phyloP scores from a whole-genome alignment of 768 basidiomycete genomes.

The Lactifluus volemus region DNA sequence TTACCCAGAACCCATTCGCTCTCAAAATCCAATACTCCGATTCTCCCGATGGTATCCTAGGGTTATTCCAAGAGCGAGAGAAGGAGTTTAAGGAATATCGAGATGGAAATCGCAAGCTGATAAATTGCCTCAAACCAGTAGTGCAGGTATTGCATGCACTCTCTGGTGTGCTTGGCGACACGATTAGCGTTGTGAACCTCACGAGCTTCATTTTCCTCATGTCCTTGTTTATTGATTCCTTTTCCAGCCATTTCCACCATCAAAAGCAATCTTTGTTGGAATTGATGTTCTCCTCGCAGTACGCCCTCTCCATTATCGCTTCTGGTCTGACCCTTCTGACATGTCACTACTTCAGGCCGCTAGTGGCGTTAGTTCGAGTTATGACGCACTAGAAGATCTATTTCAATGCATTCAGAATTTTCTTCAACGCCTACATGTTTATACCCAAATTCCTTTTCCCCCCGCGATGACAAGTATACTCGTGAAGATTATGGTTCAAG shows the following conservation, averaged over 20 bases:
- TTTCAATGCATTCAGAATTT: no score
- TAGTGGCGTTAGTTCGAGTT: no score
- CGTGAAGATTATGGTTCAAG: background rate
- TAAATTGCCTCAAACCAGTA: background rate
- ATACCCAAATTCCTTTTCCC: background rate
- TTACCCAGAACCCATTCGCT: background rate
- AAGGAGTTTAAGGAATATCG: slow-evolving; percentile 6
- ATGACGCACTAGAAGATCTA: no score
- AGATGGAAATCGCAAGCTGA: slow-evolving; percentile 1
- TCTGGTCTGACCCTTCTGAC: no score
- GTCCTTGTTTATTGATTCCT: background rate
- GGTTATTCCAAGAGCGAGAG: background rate
- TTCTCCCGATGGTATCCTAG: background rate
- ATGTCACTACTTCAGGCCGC: no score
- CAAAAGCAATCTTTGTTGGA: no score
- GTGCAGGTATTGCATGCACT: background rate
- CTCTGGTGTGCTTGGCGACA: background rate
- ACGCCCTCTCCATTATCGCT: no score
- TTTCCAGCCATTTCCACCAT: no score
- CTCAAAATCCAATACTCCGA: background rate
- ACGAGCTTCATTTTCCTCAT: background rate
- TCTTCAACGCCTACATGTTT: background rate
- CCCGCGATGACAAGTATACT: background rate
- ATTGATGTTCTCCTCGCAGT: no score
- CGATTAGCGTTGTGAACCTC: background rate